Evolutionary conservation across 1,139 yeast genomes (phyloP).

Genomic region (Sugiyamaella novakii): DNA sequence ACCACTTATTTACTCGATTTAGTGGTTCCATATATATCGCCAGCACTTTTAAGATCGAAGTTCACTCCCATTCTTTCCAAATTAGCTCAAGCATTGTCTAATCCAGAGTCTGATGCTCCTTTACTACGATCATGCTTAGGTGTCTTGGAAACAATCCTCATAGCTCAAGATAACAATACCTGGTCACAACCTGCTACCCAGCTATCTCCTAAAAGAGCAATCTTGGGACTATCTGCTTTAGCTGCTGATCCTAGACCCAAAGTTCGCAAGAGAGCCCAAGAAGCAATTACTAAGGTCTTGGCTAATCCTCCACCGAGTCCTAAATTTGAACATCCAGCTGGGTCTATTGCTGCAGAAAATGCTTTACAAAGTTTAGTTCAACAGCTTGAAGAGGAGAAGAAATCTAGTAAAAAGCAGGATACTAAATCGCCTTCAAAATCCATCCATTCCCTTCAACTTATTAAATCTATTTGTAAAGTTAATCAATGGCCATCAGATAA

Average conservation of each 20-base stretch:
- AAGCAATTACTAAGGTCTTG: slow-evolving; percentile 68
- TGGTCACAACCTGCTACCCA: slow-evolving; percentile 59
- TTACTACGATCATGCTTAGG: slow-evolving; percentile 82
- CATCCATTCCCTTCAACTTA: slow-evolving; percentile 77
- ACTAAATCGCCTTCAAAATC: slow-evolving; percentile 49
- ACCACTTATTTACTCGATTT: slow-evolving; percentile 82
- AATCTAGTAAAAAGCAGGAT: slow-evolving; percentile 40
- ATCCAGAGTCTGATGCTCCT: slow-evolving; percentile 77
- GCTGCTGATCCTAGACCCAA: slow-evolving; percentile 91
- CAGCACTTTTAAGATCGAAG: slow-evolving; percentile 64
- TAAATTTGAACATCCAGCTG: slow-evolving; percentile 72
- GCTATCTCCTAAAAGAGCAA: slow-evolving; percentile 78
- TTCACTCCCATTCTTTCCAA: slow-evolving; percentile 77
- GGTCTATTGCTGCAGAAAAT: slow-evolving; percentile 67
- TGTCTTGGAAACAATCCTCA: slow-evolving; percentile 72
- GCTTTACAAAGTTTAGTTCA: slow-evolving; percentile 57
- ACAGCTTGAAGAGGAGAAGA: slow-evolving; percentile 44
- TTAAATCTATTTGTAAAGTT: slow-evolving; percentile 66
- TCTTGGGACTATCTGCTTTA: slow-evolving; percentile 76
- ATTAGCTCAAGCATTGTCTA: slow-evolving; percentile 78
- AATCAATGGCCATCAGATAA: slow-evolving; percentile 79
- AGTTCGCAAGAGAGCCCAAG: slow-evolving; percentile 93
- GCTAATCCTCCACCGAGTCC: slow-evolving; percentile 81
- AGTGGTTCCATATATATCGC: slow-evolving; percentile 68
- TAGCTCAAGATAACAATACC: slow-evolving; percentile 77